phyloP scores from a whole-genome alignment of 169 alveolate genomes.

The Ichthyophthirius multifiliis region DNA sequence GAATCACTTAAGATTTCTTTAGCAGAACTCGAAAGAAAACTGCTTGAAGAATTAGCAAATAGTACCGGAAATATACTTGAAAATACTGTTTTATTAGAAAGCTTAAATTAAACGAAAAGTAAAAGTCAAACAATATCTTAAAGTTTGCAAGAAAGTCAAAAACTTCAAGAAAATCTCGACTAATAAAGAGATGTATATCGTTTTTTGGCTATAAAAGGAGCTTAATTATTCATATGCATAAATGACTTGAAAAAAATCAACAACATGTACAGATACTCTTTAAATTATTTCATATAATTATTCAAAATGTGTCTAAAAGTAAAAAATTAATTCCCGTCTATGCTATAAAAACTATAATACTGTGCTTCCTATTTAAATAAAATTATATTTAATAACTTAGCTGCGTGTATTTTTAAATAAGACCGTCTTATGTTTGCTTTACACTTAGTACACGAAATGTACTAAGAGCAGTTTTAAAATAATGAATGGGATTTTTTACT shows the following conservation, averaged over 20 bases:
- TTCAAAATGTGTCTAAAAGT: constrained; percentile 81
- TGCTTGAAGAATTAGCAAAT: constrained; percentile 84
- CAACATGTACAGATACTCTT: constrained; percentile 91
- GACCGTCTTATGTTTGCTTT: constrained; percentile 90
- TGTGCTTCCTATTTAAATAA: constrained; percentile 64
- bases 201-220: constrained; percentile 83
- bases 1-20: constrained; percentile 86
- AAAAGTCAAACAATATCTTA: constrained; percentile 79
- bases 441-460: constrained; percentile 76
- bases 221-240: constrained; percentile 83
- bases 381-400: constrained; percentile 68
- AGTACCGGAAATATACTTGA: constrained; percentile 88
- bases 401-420: constrained; percentile 86
- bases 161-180: constrained; percentile 84
- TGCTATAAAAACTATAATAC: constrained; percentile 67
- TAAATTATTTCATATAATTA: constrained; percentile 82
- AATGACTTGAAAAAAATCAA: constrained; percentile 81
- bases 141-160: constrained; percentile 77
- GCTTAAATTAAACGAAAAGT: constrained; percentile 84
- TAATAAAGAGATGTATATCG: constrained; percentile 88
- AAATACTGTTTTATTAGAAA: constrained; percentile 83
- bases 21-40: constrained; percentile 81
- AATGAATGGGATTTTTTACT: constrained; percentile 90
- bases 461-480: constrained; percentile 70
- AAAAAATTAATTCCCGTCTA: constrained; percentile 50